Conservation (phyloP, 139 green algal genomes). For the Micromonas pusilla region DNA sequence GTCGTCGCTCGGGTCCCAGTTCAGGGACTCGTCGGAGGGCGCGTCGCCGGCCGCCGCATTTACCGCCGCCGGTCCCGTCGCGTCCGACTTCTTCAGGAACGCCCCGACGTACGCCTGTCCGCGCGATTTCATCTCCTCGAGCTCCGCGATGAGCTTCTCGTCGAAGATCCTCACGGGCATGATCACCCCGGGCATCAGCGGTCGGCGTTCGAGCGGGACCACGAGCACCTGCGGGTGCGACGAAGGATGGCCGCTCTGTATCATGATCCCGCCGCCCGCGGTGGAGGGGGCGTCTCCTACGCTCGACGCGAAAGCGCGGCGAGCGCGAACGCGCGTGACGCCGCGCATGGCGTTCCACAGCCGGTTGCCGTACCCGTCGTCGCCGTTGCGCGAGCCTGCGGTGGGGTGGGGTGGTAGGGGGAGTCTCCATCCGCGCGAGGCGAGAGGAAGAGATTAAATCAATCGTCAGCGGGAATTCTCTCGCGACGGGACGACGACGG, state of each 20-base stretch:
- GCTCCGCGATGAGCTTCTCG: conserved; percentile 70
- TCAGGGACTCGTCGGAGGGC: conserved; percentile 11
- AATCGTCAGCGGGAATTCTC: too few species aligned
- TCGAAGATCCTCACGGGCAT: conserved; percentile 72
- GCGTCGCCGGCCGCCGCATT: too few species aligned
- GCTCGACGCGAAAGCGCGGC: background rate
- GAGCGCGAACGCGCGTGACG: background rate
- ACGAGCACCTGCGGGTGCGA: conserved; percentile 15
- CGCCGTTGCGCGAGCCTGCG: background rate
- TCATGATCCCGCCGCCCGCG: background rate
- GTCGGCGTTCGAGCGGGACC: conserved; percentile 24
- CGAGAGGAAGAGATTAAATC: too few species aligned
- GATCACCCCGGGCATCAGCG: conserved; percentile 78
- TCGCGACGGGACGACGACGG: too few species aligned
- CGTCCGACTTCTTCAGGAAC: conserved; percentile 58
- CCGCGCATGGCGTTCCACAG: background rate
- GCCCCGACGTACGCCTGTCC: conserved; percentile 84
- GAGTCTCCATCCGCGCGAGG: too few species aligned
- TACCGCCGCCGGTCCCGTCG: background rate
- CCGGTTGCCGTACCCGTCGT: background rate
- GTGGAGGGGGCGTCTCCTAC: background rate
- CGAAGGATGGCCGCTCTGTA: background rate
- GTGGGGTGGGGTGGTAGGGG: background rate
- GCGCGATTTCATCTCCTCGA: conserved; percentile 63
- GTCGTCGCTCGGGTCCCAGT: conserved; percentile 34